Evolutionary conservation across 352 stramenopile species (phyloP).

Genomic region (Globisporangium takayamanum): DNA sequence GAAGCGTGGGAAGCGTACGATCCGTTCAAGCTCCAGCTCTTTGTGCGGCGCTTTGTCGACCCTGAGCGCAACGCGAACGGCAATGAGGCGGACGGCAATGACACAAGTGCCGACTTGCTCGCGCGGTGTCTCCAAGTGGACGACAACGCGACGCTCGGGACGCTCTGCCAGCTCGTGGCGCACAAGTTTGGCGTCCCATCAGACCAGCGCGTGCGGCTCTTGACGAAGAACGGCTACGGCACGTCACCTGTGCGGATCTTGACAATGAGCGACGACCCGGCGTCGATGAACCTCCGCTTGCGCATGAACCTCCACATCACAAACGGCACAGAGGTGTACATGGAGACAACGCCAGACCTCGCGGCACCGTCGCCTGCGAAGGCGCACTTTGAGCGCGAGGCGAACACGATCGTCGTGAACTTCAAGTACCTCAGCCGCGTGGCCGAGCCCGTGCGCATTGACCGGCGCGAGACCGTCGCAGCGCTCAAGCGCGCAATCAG

Average conservation of each 20-base stretch:
- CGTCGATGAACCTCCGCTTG: slow-evolving; percentile 34
- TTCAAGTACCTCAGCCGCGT: slow-evolving; percentile 46
- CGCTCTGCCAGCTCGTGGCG: slow-evolving; percentile 37
- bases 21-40: slow-evolving; percentile 60
- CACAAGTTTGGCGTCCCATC: slow-evolving; percentile 45
- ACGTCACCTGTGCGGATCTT: slow-evolving; percentile 56
- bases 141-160: slow-evolving; percentile 46
- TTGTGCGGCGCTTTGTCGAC: slow-evolving; percentile 53
- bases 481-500: slow-evolving; percentile 56
- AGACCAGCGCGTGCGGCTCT: slow-evolving; percentile 39
- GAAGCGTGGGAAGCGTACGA: slow-evolving; percentile 68
- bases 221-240: slow-evolving; percentile 72
- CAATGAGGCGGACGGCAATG: slow-evolving; percentile 7
- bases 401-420: slow-evolving; percentile 77
- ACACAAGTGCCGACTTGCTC: slow-evolving; percentile 23
- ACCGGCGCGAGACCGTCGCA: slow-evolving; percentile 60
- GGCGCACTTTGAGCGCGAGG: slow-evolving; percentile 63
- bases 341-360: slow-evolving; percentile 57
- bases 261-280: slow-evolving; percentile 40
- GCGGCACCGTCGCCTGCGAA: slow-evolving; percentile 40
- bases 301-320: slow-evolving; percentile 60
- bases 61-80: slow-evolving; percentile 6
- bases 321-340: slow-evolving; percentile 68
- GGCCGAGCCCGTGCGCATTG: slow-evolving; percentile 54
- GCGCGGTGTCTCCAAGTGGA: slow-evolving; percentile 58